Evolutionary conservation across 345 rosid species (phyloP), one percentile per base, ranked within the genome.

Genomic region (Salix suchowensis): DNA sequence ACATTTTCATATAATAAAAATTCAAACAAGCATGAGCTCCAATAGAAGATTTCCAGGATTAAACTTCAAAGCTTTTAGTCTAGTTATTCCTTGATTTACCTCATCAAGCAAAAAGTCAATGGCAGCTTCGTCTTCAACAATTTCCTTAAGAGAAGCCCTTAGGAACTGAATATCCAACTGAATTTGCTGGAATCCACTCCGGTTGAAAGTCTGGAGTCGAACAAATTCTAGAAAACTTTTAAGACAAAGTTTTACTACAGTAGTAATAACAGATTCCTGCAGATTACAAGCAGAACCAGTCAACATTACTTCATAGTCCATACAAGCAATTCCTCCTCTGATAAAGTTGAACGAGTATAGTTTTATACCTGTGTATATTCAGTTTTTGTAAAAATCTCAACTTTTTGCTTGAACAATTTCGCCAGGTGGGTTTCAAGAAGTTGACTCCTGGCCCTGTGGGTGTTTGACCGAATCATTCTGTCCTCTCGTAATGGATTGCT

Each of bases 131-230:
- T 91, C 97, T 77, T 94, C 97, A 23, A 84, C 91, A 39, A 79
- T 73, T 75, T 94, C 97, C 79, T 85, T 92, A 26, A 92, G 70
- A 24, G 96, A 92, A 72, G 78, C 79, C 87, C 97, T 88, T 60
- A 96, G 82, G 85, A 91, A 96, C 80, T 92, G 99, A 84, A 96
- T 86, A 84, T 96, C 99, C 82, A 96, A 76, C 84, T 93, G 99
- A 82, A 94, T 96, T 83, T 96, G 99, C 85, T 96, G 99, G 84
- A 96, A 94, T 73, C 99, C 99, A 75, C 98, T 92, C 64, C 98
- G 83, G 79, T 94, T 94, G 80, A 94, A 90, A 50, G 99, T 94
- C 81, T 92, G 95, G 46, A 96, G 92, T 44, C 99, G 86, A 24
- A 91, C 98, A 85, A 88, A 92, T 87, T 96, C 98, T 91, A 87